phyloP scores from a whole-genome alignment of 139 green algal species.

The Chlorella sp. region DNA sequence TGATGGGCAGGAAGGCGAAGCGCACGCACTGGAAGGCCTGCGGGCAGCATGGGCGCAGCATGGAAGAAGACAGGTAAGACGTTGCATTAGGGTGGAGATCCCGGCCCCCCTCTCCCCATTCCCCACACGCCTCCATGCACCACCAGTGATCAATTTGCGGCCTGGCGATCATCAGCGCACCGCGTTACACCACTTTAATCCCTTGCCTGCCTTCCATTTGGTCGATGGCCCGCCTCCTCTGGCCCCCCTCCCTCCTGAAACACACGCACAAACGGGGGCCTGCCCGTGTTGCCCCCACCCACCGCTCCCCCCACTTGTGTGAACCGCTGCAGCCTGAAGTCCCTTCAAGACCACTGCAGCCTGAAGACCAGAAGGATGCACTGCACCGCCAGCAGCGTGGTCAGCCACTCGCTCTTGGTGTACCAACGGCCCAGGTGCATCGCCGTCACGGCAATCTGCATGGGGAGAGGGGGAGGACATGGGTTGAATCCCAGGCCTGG shows the following conservation, averaged over 20 bases:
- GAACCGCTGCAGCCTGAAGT: slow-evolving; percentile 46
- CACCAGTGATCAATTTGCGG: no score
- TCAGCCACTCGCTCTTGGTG: slow-evolving; percentile 45
- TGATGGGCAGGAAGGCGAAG: slow-evolving; percentile 29
- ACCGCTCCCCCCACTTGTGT: neutral
- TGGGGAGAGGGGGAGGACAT: neutral
- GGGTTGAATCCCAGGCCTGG: neutral
- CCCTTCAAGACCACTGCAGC: slow-evolving; percentile 38
- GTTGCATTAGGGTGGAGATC: no score
- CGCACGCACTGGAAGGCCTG: slow-evolving; percentile 36
- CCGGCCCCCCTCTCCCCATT: no score
- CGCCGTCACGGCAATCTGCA: slow-evolving; percentile 53
- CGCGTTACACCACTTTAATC: no score
- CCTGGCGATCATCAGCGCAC: no score
- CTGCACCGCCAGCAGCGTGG: slow-evolving; percentile 25
- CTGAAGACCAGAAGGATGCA: slow-evolving; percentile 53
- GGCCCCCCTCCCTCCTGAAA: no score
- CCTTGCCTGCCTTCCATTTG: no score
- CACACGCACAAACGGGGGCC: no score
- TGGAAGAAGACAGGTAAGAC: neutral
- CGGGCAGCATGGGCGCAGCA: neutral
- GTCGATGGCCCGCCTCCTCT: no score
- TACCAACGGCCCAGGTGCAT: slow-evolving; percentile 58
- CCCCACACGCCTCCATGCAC: no score
- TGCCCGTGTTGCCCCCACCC: neutral